Base-by-base conservation (phyloP, 176 grass and related monocot genomes). In the Dendrocalamus sinicus region DNA sequence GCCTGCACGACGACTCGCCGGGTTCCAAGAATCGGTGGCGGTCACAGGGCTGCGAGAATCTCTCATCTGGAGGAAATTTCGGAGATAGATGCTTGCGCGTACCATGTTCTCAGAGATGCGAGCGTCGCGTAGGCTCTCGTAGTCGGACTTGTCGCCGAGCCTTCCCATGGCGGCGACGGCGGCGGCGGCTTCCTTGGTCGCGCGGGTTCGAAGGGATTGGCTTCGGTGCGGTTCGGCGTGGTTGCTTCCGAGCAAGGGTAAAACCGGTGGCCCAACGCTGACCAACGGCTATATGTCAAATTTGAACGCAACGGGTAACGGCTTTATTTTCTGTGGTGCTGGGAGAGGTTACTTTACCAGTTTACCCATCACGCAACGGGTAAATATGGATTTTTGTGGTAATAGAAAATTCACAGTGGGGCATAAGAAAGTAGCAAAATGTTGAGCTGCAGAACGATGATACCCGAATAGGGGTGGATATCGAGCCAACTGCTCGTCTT, bases 21-120 rank as follows among this genome's bases (percentile, higher is more conserved):
- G 67, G n/a, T 60, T 39, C 46, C 41, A 64, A 68, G 26, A 87
- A 68, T 79, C 65, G 45, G 86, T 14, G 82, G 17, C 6, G 68
- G n/a, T 64, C 61, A 57, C 24, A 43, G 4, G 5, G n/a, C 73
- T 4, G 70, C 20, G 39, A 67, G 72, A 66, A 60, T 23, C 40
- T 74, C 40, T 19, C 43, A 53, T 76, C 54, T 20, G 17, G 54
- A 37, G 72, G 70, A 39, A 72, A 64, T 13, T 73, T 73, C 63
- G 17, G 35, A 83, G 65, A 48, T 30, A 43, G 62, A 48, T 16
- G 59, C 37, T 39, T 59, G 81, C 39, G 73, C 40, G 13, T 51
- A 97, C 95, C 92, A 85, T 83, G 86, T 94, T 94, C 87, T 92
- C 81, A 3, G 88, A 87, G 85, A 97, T 94, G 71, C 95, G 90